Evolutionary conservation across 345 rosid species (phyloP).

Genomic region (Heritiera littoralis): DNA sequence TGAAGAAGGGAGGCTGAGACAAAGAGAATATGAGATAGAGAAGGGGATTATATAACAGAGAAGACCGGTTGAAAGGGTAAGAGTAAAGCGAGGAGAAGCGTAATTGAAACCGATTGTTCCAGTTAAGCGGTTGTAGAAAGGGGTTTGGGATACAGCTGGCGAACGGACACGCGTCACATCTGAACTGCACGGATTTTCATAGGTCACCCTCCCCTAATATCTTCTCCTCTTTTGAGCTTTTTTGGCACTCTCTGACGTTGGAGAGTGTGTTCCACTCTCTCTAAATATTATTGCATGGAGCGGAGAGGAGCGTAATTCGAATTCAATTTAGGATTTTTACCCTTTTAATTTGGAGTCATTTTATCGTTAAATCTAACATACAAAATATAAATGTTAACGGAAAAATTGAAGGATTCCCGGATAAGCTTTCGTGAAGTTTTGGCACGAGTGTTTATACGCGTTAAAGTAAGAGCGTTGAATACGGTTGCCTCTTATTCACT

Average conservation of each 20-base stretch:
- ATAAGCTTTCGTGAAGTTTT: neutral
- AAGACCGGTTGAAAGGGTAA: constrained; percentile 44
- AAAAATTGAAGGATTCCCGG: neutral
- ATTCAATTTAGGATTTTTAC: neutral
- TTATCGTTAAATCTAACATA: too few relatives aligned
- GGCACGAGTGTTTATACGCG: neutral
- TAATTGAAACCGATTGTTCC: constrained; percentile 49
- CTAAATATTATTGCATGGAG: constrained; percentile 13
- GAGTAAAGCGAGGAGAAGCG: constrained; percentile 24
- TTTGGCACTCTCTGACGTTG: constrained; percentile 8
- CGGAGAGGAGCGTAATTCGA: neutral
- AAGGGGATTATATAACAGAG: constrained; percentile 31
- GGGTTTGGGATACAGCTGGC: constrained; percentile 82
- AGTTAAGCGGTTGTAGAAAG: constrained; percentile 60
- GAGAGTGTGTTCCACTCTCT: constrained; percentile 52
- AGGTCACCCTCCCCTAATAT: constrained; percentile 28
- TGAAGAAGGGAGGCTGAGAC: neutral
- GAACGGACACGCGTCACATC: constrained; percentile 66
- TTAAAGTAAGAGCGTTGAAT: neutral
- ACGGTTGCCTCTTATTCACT: neutral
- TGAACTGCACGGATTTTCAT: constrained; percentile 37
- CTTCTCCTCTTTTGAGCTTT: neutral
- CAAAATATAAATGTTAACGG: too few relatives aligned
- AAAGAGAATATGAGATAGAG: neutral
- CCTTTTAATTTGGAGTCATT: neutral